Base-by-base conservation (phyloP, 2,329 filamentous ascomycete genomes). In the Teratosphaeria gauchensis region DNA sequence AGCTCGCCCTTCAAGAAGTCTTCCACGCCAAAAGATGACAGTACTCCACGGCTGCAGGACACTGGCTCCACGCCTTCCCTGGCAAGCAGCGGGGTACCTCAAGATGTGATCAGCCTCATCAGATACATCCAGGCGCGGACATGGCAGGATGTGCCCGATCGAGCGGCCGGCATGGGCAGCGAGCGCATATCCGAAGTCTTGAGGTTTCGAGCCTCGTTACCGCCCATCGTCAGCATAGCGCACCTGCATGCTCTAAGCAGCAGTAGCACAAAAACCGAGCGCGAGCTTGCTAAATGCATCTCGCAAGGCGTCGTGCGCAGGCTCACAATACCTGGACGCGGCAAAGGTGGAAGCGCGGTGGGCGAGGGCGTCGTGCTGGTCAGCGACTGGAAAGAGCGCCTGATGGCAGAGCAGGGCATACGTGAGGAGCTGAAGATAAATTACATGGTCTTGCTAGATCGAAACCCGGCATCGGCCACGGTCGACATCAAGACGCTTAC, bases 281-380 rank as follows among this genome's bases (percentile, higher is more conserved):
- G 87, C 53, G 87, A 89, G 69, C 78, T 88, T 21, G 84, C 82
- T 3, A 80, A 84, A 65, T 76, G 90, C 38, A 72, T 81, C 19
- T 75, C 77, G 12, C 76, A 75, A 11, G 86, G 87, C 0, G 74
- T 79, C 4, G 60, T 90, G 53, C 76, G 85, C 51, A 83, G 82
- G 68, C 76, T 90, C 11, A 78, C 81, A 1, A 81, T 90, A n/a
- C 82, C 84, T 12, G 76, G 82, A 42, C 75, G 84, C 11, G 84
- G 82, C 2, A 78, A 78, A 61, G 82, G 83, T 56, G 78, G 80
- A n/a, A 68, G 73, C 12, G 79, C 80, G 16, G 77, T 83, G 54
- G 85, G 86, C 12, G 87, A 91, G 69, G 83, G 82, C 1, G 73
- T 91, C 11, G 80, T 88, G 14, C 76, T 85, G 63, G 76, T 77